These are phyloP conservation scores for Kwoniella bestiolae DNA, from an alignment of 768 basidiomycete species.

Conservation along the genomic window DNA sequence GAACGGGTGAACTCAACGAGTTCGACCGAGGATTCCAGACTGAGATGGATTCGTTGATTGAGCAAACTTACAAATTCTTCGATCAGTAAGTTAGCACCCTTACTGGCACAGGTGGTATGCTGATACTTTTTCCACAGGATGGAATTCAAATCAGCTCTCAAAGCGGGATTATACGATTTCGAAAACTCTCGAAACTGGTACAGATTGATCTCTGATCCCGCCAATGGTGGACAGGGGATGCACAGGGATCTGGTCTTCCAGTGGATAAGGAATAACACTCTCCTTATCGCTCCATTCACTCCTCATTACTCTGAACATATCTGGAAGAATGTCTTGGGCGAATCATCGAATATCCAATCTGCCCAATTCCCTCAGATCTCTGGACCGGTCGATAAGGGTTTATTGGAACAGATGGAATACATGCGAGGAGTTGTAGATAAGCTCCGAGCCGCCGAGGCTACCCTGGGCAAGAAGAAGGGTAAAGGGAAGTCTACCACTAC, in stretches of 20 bases:
- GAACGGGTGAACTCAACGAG: conserved; percentile 69
- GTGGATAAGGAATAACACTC: conserved; percentile 80
- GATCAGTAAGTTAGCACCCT: conserved; percentile 67
- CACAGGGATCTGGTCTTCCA: conserved; percentile 81
- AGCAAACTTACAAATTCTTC: conserved; percentile 77
- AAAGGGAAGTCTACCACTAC: conserved; percentile 65
- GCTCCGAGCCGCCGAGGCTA: conserved; percentile 83
- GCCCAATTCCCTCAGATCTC: conserved; percentile 80
- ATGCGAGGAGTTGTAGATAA: conserved; percentile 89
- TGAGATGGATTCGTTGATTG: conserved; percentile 84
- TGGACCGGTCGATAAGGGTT: conserved; percentile 65
- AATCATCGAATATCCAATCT: conserved; percentile 74
- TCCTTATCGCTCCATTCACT: conserved; percentile 82
- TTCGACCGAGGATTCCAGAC: conserved; percentile 90
- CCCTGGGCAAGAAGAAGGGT: conserved; percentile 75
- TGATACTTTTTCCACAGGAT: conserved; percentile 63
- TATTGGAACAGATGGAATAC: conserved; percentile 77
- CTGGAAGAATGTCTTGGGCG: conserved; percentile 74
- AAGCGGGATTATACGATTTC: conserved; percentile 93
- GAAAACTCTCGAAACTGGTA: conserved; percentile 94
- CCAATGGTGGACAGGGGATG: conserved; percentile 72
- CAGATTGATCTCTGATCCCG: conserved; percentile 79
- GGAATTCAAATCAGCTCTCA: conserved; percentile 93
- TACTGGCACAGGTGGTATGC: conserved; percentile 1
- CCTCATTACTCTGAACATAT: conserved; percentile 95